Base-by-base conservation (phyloP, 768 basidiomycete species). In the Jaapia argillacea region DNA sequence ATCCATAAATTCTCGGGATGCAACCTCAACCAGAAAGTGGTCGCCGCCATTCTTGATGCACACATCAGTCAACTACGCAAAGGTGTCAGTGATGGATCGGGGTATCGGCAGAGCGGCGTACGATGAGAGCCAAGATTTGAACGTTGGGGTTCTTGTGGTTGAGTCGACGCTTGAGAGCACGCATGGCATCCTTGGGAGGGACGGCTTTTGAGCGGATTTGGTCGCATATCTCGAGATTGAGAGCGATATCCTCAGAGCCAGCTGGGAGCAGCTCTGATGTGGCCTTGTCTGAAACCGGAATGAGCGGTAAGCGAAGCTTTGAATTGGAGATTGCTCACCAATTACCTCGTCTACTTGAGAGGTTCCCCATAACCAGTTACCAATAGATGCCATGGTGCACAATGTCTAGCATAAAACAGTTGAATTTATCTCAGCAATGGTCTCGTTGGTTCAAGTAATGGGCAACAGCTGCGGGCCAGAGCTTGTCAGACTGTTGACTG, bases 1-100 rank as follows among this genome's bases (percentile, higher is more conserved):
- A 61, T 94, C 92, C 62, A 94, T 81, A 58, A 93, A 94, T 57
- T 97, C 92, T 44, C 89, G 73, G 4, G 88, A 89, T 4, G 85
- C 79, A 37, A 94, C 63, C 58, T 96, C 91, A 2, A 61, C 61
- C 40, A 98, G 66, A 56, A 99, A 98, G 36, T 81, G 77, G 51
- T 97, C 91, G 0, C 96, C 96, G 6, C 90, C 91, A 55, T 99
- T 99, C 80, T 99, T 99, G 60, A 98, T 75, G 55, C 89, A 92
- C 6, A 81, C 71, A 61, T 98, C 96, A 38, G 86, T 80, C 40
- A 97, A 70, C 86, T 94, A 58, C 1, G 39, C 43, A 37, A 44
- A 35, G 37, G 39, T 14, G 45, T 45, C 23, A 44, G 28, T 39
- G 24, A 40, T 36, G 36, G 45, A 13, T 31, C n/a, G n/a, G n/a